Evolutionary conservation across 1,284 basidiomycete species (phyloP), one percentile per base, ranked within the genome.

Genomic region (Retiboletus fuscus): DNA sequence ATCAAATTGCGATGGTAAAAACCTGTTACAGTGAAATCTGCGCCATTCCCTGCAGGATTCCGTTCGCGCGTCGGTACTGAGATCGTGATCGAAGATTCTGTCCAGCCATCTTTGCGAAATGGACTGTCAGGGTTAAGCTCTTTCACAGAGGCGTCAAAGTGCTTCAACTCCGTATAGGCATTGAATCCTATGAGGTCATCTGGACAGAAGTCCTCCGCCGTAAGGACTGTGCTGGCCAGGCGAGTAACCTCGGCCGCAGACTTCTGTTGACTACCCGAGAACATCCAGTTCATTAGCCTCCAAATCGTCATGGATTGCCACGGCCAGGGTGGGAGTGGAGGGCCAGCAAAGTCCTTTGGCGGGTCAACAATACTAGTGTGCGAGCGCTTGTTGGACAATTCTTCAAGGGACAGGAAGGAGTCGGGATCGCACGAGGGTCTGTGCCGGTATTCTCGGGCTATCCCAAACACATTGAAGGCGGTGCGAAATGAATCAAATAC

Each of bases 261-360:
- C n/a, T n/a, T n/a, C n/a, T n/a, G 28, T 30, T 1, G 49, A 71
- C 68, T 43, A 3, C 68, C 68, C 0, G 58, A 65, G 0, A 71
- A 6, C 70, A 71, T 71, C 68, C 69, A 70, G 6, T 13, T 62
- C 68, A 70, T 65, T 3, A 71, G 4, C 1, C 47, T 15, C 69
- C 70, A 71, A 1, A 71, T 12, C 0, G 34, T 18, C 28, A 71
- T 47, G 0, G 24, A 34, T 26, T 62, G 28, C 68, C 70, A 71
- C 28, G 68, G 70, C 70, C 69, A 71, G 1, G 62, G 68, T n/a
- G 68, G 68, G n/a, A n/a, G n/a, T n/a, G n/a, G n/a, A n/a, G n/a
- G n/a, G n/a, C n/a, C n/a, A n/a, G n/a, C n/a, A n/a, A n/a, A n/a
- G n/a, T n/a, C n/a, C n/a, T n/a, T n/a, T n/a, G n/a, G n/a, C n/a